A percentile compares a stretch with the other conserved stretches of the same genome.
phyloP scores from a whole-genome alignment of 2,329 filamentous ascomycete genomes.

The Colletotrichum spinosum region DNA sequence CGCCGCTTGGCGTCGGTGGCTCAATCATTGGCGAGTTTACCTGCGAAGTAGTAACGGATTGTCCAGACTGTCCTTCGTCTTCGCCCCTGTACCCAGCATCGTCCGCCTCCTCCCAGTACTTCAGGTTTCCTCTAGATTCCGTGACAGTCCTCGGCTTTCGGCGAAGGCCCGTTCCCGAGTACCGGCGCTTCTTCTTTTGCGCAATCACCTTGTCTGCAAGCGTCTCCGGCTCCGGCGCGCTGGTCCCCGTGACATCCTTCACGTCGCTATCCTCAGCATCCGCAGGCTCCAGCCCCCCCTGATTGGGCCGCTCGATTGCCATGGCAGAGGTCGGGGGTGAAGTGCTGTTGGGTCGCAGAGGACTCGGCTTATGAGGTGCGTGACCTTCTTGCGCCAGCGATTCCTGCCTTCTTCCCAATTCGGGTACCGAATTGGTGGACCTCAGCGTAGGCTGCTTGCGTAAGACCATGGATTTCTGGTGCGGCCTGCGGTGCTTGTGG shows the following conservation, averaged over 20 bases:
- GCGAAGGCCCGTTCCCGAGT: slow-evolving; percentile 87
- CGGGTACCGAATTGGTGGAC: slow-evolving; percentile 58
- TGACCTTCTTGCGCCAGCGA: slow-evolving; percentile 22
- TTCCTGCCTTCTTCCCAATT: slow-evolving; percentile 42
- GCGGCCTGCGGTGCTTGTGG: slow-evolving; percentile 79
- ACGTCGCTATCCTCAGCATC: slow-evolving; percentile 51
- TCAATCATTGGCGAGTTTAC: slow-evolving; percentile 36
- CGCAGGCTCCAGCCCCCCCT: not conserved
- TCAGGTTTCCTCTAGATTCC: slow-evolving; percentile 79
- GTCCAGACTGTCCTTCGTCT: slow-evolving; percentile 54
- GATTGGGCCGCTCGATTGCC: slow-evolving; percentile 19
- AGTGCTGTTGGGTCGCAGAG: slow-evolving; percentile 28
- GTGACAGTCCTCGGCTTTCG: slow-evolving; percentile 79
- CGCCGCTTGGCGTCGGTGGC: slow-evolving; percentile 26
- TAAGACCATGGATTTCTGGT: slow-evolving; percentile 72
- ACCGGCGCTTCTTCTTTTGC: slow-evolving; percentile 72
- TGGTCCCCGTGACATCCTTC: slow-evolving; percentile 71
- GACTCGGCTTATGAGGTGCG: slow-evolving; percentile 32
- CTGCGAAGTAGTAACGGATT: slow-evolving; percentile 27
- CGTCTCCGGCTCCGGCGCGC: slow-evolving; percentile 72
- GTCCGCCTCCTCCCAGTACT: slow-evolving; percentile 91
- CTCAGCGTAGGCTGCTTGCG: slow-evolving; percentile 57
- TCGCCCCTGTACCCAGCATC: slow-evolving; percentile 84
- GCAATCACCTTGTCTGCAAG: slow-evolving; percentile 55
- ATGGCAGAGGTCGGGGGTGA: slow-evolving; percentile 29